Conservation (phyloP, 371 early-diverging fungal genomes). For the Mucor plumbeus region DNA sequence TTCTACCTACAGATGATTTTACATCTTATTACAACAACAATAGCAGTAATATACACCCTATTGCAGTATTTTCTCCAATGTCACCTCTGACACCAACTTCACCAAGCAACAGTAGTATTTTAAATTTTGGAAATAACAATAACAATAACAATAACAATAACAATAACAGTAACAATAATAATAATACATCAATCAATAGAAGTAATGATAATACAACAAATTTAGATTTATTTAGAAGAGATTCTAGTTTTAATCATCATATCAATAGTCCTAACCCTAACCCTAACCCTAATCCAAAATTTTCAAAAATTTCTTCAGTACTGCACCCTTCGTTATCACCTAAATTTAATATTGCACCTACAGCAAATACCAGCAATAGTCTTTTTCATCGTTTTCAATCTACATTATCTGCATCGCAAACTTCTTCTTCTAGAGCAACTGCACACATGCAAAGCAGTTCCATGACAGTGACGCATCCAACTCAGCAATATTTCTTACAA, state of each 20-base stretch:
- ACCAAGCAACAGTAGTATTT: conserved; percentile 4
- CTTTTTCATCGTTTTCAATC: conserved; percentile 9
- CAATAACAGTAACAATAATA: background rate
- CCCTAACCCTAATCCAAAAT: background rate
- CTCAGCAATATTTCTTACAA: conserved; percentile 53
- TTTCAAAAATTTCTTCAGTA: conserved; percentile 1
- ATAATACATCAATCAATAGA: background rate
- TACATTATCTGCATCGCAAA: conserved; percentile 11
- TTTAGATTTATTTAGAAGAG: conserved; percentile 3
- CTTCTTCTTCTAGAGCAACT: conserved; percentile 3
- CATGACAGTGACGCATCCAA: conserved; percentile 42
- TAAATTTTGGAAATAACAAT: conserved; percentile 4
- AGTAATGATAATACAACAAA: background rate
- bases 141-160: no score
- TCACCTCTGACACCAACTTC: conserved; percentile 24
- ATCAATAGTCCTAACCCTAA: no score
- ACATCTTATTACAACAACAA: background rate
- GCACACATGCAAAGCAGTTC: conserved; percentile 2
- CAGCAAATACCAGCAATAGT: conserved; percentile 16
- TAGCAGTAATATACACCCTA: conserved; percentile 5
- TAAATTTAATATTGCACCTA: conserved; percentile 45
- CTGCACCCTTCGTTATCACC: conserved; percentile 13
- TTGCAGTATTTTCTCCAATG: conserved; percentile 22
- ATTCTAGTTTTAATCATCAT: background rate
- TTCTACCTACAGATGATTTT: background rate